Conservation (phyloP, 208 protist genomes). For the Leishmania gerbilli region DNA sequence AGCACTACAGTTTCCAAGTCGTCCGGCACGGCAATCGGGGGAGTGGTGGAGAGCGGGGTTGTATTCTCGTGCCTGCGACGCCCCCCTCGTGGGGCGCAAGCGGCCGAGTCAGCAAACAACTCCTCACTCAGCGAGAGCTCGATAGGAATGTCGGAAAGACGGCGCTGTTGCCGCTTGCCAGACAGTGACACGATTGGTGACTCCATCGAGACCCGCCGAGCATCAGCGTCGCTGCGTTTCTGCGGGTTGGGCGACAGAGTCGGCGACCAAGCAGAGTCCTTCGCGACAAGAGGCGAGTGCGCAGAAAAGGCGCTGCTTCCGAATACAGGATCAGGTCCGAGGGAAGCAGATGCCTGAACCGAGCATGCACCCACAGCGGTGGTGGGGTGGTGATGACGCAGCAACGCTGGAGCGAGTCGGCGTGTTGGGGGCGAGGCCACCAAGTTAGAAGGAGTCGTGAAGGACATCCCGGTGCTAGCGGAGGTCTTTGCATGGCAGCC, state of each 20-base stretch:
- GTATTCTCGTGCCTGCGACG: slow-evolving; percentile 6
- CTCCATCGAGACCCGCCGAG: background rate
- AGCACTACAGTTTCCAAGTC: slow-evolving; percentile 31
- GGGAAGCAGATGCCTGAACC: background rate
- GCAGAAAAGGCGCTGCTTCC: background rate
- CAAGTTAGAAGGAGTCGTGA: background rate
- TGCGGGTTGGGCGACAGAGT: background rate
- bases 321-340: background rate
- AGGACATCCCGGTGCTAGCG: background rate
- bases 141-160: slow-evolving; percentile 19
- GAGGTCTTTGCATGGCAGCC: background rate
- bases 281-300: background rate
- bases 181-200: background rate
- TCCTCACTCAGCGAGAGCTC: slow-evolving; percentile 18
- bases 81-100: background rate
- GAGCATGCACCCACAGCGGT: background rate
- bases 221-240: no score
- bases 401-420: slow-evolving; percentile 7
- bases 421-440: background rate
- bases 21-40: background rate
- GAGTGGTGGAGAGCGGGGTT: background rate
- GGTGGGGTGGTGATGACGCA: background rate
- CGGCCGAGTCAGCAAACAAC: background rate
- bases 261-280: background rate
- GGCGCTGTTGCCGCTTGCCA: slow-evolving; percentile 15